Evolutionary conservation across 2,329 filamentous ascomycete genomes (phyloP), one percentile per base, ranked within the genome.

Genomic region (Tolypocladium paradoxum): DNA sequence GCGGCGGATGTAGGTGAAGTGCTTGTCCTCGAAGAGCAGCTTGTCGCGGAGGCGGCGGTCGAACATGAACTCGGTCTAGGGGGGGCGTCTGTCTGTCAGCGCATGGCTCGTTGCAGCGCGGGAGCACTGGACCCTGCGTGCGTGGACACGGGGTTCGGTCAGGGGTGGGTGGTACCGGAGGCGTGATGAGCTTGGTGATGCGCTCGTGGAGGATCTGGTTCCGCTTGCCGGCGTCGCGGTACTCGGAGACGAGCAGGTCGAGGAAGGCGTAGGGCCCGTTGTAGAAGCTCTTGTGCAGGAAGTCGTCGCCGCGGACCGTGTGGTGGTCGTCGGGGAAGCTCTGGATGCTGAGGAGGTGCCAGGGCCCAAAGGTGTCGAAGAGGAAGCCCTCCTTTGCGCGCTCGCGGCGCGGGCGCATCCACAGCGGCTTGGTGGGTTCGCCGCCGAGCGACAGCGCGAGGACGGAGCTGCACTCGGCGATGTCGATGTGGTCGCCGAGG

Each of bases 201-300:
- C 71, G 69, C 54, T 76, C 74, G 57, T 81, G 78, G 2, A 85
- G 76, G 20, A 77, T 73, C 40, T 76, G 71, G 56, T 82, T 81
- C 33, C 82, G 69, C 60, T 80, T 81, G 46, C 77, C 72, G 0
- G 81, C 81, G 60, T 85, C 81, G 53, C 76, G 72, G 57, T 82
- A 84, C 60, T 85, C 82, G 0, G 76, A 72, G 2, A 81, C 70
- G 2, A 85, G 65, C 0, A 79, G 74, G 54, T 81, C 73, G 0
- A 85, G 65, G 53, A 85, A 85, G 0, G 82, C 82, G 58, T 83
- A 78, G 0, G 80, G 78, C 0, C 82, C 82, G 51, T 81, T 84
- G 49, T 78, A 71, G 55, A 81, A 83, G 49, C 76, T 74, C 57
- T 79, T 77, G 1, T 70, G 64, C 20, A 66, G 75, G 6, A 73